Conservation (phyloP, 305 asterid species). For the Plantago coronopus region DNA sequence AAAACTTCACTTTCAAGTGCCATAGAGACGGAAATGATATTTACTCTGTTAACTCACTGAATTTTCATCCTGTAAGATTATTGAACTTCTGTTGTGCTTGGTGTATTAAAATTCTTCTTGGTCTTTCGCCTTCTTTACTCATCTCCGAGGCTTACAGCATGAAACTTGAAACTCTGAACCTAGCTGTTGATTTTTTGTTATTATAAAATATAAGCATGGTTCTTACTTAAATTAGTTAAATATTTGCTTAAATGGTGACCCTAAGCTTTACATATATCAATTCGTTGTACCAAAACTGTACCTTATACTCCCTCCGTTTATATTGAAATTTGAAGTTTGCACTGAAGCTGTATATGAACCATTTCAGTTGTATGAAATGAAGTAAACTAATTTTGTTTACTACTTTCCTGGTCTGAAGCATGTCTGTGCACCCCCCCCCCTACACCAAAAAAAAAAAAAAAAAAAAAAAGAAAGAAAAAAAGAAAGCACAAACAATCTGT, state of each 20-base stretch:
- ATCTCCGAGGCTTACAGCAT: background rate
- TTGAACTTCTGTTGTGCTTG: slow-evolving; percentile 18
- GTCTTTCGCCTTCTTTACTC: slow-evolving; percentile 11
- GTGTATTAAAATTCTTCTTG: slow-evolving; percentile 16
- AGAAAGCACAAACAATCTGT: background rate
- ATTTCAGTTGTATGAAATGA: background rate
- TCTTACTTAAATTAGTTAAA: background rate
- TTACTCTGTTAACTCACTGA: slow-evolving; percentile 83
- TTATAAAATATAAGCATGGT: background rate
- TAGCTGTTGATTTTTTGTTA: slow-evolving; percentile 7
- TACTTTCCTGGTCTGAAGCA: background rate
- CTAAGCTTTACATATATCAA: no score
- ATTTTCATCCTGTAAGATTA: slow-evolving; percentile 84
- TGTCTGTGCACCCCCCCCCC: no score
- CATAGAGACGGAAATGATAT: slow-evolving; percentile 82
- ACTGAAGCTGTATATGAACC: background rate
- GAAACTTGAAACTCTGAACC: slow-evolving; percentile 8
- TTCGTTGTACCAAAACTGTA: no score
- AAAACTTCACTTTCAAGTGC: slow-evolving; percentile 94
- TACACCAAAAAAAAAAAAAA: no score
- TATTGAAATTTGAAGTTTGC: background rate
- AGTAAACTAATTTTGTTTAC: background rate
- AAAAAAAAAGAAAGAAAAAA: no score
- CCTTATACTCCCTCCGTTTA: no score
- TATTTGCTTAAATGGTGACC: background rate